Base-by-base conservation (phyloP, 768 basidiomycete species). In the Chalciporus sphaerocephalus region DNA sequence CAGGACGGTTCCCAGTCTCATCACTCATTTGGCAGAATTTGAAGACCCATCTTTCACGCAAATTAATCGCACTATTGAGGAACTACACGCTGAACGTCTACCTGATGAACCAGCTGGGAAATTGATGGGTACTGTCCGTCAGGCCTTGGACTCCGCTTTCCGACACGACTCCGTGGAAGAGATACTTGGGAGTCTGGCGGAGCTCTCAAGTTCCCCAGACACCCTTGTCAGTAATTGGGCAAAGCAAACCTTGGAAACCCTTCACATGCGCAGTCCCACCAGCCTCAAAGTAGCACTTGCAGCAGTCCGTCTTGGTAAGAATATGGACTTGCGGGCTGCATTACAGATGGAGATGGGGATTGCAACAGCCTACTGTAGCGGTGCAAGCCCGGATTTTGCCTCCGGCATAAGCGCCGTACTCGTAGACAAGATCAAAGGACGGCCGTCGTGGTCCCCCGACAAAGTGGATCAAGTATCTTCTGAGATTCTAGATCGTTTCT, bases 271-370 rank as follows among this genome's bases (percentile, higher is more conserved):
- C 33, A 93, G 92, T 66, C 95, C 95, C 10, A 96, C 94, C 1
- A 93, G 92, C 55, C 74, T 97, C 53, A 90, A 89, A 62, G 86
- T 98, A 27, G 80, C 94, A n/a, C 72, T 98, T 17, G 69, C 76
- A 55, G 88, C 90, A 1, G 78, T 93, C 44, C 81, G 86, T 38
- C 69, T 70, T 47, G 93, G 91, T n/a, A 79, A 72, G 55, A 66
- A 68, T 2, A 66, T 83, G 73, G 61, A 74, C 2, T 71, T 98
- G 32, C 69, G 74, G 5, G 74, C 87, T 46, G 80, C 80, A 1
- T 70, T 98, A 48, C 70, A 85, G 53, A 91, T 87, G 82, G 95
- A 98, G 60, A 72, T 93, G 52, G 80, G 79, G 54, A 86, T 97
- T 58, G 93, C 91, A 16, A 81, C 87, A 25, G 92, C 92, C 13